Percentiles rank a stretch among this genome's conserved stretches.
Conservation (phyloP, 768 basidiomycete genomes). For the Cytidiella melzeri region DNA sequence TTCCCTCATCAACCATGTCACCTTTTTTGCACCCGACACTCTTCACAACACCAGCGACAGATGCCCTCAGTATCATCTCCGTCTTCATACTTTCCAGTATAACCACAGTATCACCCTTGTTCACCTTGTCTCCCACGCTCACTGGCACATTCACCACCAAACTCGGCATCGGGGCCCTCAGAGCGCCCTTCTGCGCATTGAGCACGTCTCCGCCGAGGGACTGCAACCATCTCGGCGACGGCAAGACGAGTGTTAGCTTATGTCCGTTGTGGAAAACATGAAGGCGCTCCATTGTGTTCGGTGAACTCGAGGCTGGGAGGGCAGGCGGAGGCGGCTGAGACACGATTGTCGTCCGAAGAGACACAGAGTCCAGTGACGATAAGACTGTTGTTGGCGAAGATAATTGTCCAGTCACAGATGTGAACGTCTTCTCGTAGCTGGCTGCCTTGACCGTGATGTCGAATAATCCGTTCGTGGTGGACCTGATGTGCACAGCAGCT, state of each 20-base stretch:
- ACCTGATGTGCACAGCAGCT: conserved; percentile 31
- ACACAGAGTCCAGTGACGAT: conserved; percentile 45
- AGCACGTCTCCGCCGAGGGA: conserved; percentile 58
- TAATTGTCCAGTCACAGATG: conserved; percentile 52
- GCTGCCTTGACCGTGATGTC: conserved; percentile 44
- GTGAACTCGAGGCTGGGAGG: conserved; percentile 47
- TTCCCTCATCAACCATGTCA: conserved; percentile 88
- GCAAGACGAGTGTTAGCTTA: conserved; percentile 56
- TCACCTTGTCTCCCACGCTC: conserved; percentile 67
- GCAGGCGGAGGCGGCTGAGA: conserved; percentile 55
- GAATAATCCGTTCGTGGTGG: conserved; percentile 21
- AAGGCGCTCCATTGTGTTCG: conserved; percentile 61
- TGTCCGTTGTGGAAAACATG: conserved; percentile 65
- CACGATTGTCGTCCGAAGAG: conserved; percentile 61
- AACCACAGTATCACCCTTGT: conserved; percentile 74
- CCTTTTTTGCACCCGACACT: conserved; percentile 75
- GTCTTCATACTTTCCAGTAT: conserved; percentile 98
- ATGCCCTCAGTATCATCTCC: conserved; percentile 79
- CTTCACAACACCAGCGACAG: conserved; percentile 61
- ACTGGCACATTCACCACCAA: conserved; percentile 87
- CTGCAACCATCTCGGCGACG: conserved; percentile 65
- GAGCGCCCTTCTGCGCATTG: conserved; percentile 50
- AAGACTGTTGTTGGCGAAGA: conserved; percentile 45
- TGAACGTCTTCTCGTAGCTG: conserved; percentile 32
- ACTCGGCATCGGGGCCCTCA: conserved; percentile 90